Evolutionary conservation across 1,139 yeast species (phyloP), one percentile per base, ranked within the genome.

Genomic region (Meyerozyma elateridarum): DNA sequence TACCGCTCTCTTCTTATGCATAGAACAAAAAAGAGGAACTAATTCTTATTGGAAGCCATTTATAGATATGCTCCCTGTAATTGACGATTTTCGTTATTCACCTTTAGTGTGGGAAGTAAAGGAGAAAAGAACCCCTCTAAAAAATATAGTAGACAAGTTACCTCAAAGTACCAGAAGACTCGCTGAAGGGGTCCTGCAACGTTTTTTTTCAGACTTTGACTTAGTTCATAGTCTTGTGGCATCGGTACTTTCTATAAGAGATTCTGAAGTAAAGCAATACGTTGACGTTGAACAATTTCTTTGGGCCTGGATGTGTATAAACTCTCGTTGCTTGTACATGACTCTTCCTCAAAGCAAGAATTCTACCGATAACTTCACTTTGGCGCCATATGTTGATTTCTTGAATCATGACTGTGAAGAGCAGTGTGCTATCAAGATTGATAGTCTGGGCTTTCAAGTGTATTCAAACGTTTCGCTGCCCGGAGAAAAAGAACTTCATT

Each of bases 381-480:
- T 91, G 76, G 96, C 93, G 0, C 98, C 98, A 0, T 81, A 66
- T 42, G 89, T 89, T 9, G 98, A 91, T 60, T 84, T 85, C 51
- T 61, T 91, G 36, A 91, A 91, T 57, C 97, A 91, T 55, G 62
- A 76, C 8, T 56, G 70, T 20, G 64, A 64, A 1, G 76, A 75
- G 26, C 73, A 70, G 31, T 79, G 85, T 38, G 54, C 56, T 2
- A 54, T 79, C 30, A 64, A 67, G 28, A 65, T 73, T 15, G 70
- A 70, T 45, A 44, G 56, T 4, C 41, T 46, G 3, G 84, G 83
- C 2, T 78, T 77, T 45, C 68, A 64, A 31, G 81, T 79, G 1
- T 49, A 52, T 19, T 59, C 79, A 2, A 50, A 68, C 1, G 39
- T 36, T 38, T 41, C 36, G 2, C 72, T 76, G 38, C 33, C 39